phyloP scores from a whole-genome alignment of 352 stramenopile species.

The Phytophthora kernoviae region DNA sequence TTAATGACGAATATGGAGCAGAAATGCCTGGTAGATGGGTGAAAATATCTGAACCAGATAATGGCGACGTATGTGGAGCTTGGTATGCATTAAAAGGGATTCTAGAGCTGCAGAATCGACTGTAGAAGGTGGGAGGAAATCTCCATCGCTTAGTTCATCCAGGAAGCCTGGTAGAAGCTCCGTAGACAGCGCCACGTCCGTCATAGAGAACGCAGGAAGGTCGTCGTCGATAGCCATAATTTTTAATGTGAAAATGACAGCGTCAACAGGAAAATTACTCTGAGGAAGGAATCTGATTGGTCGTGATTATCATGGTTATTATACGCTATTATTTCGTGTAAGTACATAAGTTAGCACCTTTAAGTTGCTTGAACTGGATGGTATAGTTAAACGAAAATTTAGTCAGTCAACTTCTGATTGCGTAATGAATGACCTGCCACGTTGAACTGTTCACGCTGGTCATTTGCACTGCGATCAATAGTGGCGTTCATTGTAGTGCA shows the following conservation, averaged over 20 bases:
- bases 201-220: slow-evolving; percentile 9
- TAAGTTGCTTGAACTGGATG: slow-evolving; percentile 3
- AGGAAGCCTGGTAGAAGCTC: slow-evolving; percentile 33
- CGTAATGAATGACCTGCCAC: slow-evolving; percentile 2
- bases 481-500: not conserved
- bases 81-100: slow-evolving; percentile 4
- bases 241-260: too few relatives aligned
- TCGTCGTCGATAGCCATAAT: slow-evolving; percentile 12
- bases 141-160: slow-evolving; percentile 34
- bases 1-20: not conserved
- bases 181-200: slow-evolving; percentile 16
- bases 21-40: not conserved
- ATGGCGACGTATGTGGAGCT: not conserved
- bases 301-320: too few relatives aligned
- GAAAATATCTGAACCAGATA: slow-evolving; percentile 11
- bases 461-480: slow-evolving; percentile 1
- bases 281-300: too few relatives aligned
- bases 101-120: not conserved
- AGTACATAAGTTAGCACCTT: too few relatives aligned
- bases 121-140: slow-evolving; percentile 14
- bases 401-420: not conserved
- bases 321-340: too few relatives aligned
- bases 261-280: too few relatives aligned
- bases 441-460: slow-evolving; percentile 13
- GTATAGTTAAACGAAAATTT: slow-evolving; percentile 8